phyloP scores from a whole-genome alignment of 139 green algal species.

The Chlorella sp. region DNA sequence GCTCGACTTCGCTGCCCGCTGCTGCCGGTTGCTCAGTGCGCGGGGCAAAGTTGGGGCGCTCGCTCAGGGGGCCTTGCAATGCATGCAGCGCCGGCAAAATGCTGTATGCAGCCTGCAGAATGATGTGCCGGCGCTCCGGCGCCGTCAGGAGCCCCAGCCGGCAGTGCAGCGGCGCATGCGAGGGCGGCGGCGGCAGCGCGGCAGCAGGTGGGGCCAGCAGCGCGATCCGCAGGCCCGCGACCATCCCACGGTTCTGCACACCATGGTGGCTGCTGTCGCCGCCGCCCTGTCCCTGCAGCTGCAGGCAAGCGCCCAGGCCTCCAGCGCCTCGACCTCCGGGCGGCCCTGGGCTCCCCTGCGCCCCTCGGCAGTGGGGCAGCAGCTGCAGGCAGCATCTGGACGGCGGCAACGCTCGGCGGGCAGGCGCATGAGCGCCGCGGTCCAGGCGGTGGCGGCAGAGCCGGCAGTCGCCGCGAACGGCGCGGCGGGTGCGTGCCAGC shows the following conservation, averaged over 20 bases:
- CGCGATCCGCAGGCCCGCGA: too few species aligned
- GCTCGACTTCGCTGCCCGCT: not conserved
- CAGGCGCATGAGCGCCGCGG: slow-evolving; percentile 6
- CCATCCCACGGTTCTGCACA: too few species aligned
- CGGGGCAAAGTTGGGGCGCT: too few species aligned
- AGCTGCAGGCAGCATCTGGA: not conserved
- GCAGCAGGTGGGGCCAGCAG: not conserved
- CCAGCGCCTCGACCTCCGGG: not conserved
- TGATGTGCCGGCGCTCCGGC: too few species aligned
- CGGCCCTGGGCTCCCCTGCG: slow-evolving; percentile 6
- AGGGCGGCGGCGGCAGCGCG: too few species aligned
- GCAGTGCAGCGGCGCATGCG: too few species aligned
- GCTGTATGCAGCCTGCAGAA: too few species aligned
- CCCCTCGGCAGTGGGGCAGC: too few species aligned
- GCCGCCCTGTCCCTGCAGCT: slow-evolving; percentile 3
- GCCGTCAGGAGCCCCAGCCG: too few species aligned
- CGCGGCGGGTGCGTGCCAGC: not conserved
- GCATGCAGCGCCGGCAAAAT: too few species aligned
- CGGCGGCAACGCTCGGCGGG: not conserved
- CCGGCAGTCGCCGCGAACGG: not conserved
- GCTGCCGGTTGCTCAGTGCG: not conserved
- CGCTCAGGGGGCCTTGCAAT: too few species aligned
- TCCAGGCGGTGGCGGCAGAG: slow-evolving; percentile 8
- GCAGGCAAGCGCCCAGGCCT: not conserved
- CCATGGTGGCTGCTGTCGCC: too few species aligned